Evolutionary conservation across 75 land plant species (phyloP), one percentile per base, ranked within the genome.

Genomic region (Cupressus sempervirens): DNA sequence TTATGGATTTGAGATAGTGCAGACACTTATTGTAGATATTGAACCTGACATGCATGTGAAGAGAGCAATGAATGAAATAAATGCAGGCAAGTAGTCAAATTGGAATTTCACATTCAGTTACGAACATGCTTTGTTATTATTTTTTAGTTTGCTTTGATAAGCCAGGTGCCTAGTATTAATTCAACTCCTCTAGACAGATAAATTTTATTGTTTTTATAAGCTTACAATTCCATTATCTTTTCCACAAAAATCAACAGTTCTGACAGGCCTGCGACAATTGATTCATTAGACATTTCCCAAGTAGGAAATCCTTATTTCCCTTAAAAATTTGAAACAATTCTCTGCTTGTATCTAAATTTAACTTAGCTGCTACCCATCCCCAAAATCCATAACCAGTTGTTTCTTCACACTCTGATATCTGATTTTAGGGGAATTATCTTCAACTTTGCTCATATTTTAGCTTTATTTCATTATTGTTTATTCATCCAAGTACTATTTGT

Each of bases 51-150:
- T 58, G 20, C 84, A 43, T 65, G 93, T 92, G 43, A 89, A 89
- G 84, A 84, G 87, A 79, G 93, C 93, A 48, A 92, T 92, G 93
- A 92, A 92, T 85, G 93, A 92, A 86, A 93, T 94, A 54, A 94
- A 94, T 87, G 93, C 93, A 83, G 93, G 93, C 84, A 72, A 84
- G 89, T 58, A 84, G 89, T 62, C 7, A 62, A 62, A 4, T 23
- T 62, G 7, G n/a, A 23, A 6, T 7, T 62, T 62, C 8, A 23
- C 7, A 62, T 62, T 62, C n/a, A 62, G 7, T 7, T 11, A 38
- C 2, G 2, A 38, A 38, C 40, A 38, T 1, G 40, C 1, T 38
- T 38, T 38, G 40, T 38, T 38, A 38, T 38, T 38, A 38, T 38
- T 2, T 38, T 38, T 38, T 38, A 38, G 1, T 38, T 38, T 38